Base-by-base conservation (phyloP, 345 rosid species). In the Eucalyptus pumila region DNA sequence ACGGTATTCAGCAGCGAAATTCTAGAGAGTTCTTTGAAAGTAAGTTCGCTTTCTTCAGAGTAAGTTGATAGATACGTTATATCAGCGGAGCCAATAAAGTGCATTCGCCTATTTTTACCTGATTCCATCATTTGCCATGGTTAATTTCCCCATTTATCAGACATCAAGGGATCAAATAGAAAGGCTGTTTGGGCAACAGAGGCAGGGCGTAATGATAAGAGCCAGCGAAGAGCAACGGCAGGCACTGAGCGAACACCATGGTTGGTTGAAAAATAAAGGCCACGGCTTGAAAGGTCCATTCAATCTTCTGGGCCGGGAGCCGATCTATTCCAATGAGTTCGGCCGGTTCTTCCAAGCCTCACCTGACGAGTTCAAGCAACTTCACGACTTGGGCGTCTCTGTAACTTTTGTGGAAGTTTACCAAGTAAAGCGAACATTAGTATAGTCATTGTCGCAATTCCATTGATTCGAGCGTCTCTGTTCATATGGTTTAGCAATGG, bases 1-100 rank as follows among this genome's bases (percentile, higher is more conserved):
- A 49, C 30, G 16, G 93, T 87, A 30, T 94, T 95, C 89, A 91
- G 93, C 88, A 67, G 45, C 9, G 90, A 93, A 30, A 50, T 94
- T 40, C 94, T 94, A 27, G 90, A 92, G 89, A 88, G 93, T 27
- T 91, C 95, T 89, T 91, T 95, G 47, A 91, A 93, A 86, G 97
- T 92, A 91, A 26, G 89, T 85, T 40, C 50, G 0, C 23, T 44
- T 44, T 40, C n/a, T 49, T 19, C 6, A 13, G 24, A 48, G 7
- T 49, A 47, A 47, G 87, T 27, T 49, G 49, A 16, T 47, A 44
- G n/a, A 15, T n/a, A 49, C 58, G n/a, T 27, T 24, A 32, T n/a
- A 48, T 48, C 9, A 13, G 37, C 37, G 4, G 76, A n/a, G 76
- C 76, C 21, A 14, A 67, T 11, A 15, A 32, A 67, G 76, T 32